phyloP scores from a whole-genome alignment of 805 yeast genomes.

The Saccharomyces paradoxus region DNA sequence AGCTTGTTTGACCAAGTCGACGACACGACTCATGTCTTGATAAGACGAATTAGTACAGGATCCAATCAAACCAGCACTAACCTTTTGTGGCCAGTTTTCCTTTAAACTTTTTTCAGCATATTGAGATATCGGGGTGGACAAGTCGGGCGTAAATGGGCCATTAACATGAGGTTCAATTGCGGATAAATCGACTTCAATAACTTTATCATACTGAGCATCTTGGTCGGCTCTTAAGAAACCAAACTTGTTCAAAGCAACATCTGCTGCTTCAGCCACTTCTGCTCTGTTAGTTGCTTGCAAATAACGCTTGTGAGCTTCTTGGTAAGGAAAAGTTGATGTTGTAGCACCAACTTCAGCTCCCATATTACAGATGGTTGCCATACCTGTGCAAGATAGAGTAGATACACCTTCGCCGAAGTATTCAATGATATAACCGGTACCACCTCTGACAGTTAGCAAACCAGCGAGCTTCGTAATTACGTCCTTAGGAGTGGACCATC shows the following conservation, averaged over 20 bases:
- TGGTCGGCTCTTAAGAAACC: conserved; percentile 76
- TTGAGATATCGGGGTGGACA: conserved; percentile 88
- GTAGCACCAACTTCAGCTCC: conserved; percentile 99
- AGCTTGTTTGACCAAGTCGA: conserved; percentile 86
- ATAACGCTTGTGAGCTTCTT: conserved; percentile 80
- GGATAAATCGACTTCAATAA: conserved; percentile 81
- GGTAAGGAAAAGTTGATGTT: conserved; percentile 95
- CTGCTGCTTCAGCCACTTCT: conserved; percentile 77
- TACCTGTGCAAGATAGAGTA: conserved; percentile 92
- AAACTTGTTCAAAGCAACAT: conserved; percentile 55
- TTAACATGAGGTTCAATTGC: conserved; percentile 91
- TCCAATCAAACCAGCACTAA: conserved; percentile 92
- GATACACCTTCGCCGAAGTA: conserved; percentile 94
- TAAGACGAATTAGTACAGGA: conserved; percentile 98
- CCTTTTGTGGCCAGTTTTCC: conserved; percentile 88
- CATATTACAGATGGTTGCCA: conserved; percentile 99
- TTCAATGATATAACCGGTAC: conserved; percentile 94
- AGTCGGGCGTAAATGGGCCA: conserved; percentile 98
- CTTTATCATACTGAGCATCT: conserved; percentile 89
- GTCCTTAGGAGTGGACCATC: conserved; percentile 97
- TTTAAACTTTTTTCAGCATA: conserved; percentile 73
- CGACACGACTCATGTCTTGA: conserved; percentile 97
- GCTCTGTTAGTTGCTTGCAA: conserved; percentile 80
- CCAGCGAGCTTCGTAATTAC: conserved; percentile 90
- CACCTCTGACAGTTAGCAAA: conserved; percentile 92